Evolutionary conservation across 345 rosid species (phyloP), one percentile per base, ranked within the genome.

Genomic region (Salix koriyanagi): DNA sequence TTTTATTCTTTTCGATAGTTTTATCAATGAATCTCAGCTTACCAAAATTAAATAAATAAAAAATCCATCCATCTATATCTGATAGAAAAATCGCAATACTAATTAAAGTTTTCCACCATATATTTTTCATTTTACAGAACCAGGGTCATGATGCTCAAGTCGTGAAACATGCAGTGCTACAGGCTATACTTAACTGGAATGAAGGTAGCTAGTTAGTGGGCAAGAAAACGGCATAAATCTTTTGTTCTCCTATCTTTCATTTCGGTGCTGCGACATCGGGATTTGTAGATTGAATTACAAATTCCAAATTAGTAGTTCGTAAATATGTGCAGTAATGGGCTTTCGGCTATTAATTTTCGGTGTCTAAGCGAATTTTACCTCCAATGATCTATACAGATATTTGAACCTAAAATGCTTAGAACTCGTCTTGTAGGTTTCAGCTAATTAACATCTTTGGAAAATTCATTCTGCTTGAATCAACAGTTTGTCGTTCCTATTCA

Each of bases 141-240:
- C 92, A 86, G 78, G 91, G 89, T 70, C 84, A 90, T 72, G 92
- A 89, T 76, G 90, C 88, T 78, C 87, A 90, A 75, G 89, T 84
- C 78, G 92, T 94, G 85, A 86, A 91, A 83, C 90, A 87, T 75
- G 92, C 92, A 72, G 91, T 92, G 68, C 75, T 87, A 70, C 89
- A 86, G 67, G 93, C 96, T 46, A 86, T 92, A 56, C 81, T 83
- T 80, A 90, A 80, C 71, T 92, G 96, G 96, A 84, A 83, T 73
- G 86, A 79, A 58, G 64, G 64, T 10, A 58, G 64, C 64, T 58
- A n/a, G 64, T 26, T 58, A n/a, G 64, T 9, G 28, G 23, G 64
- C 64, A n/a, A 58, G 64, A 58, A 34, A 34, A 58, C 1, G 64
- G 4, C 64, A 11, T 14, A 23, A 10, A 58, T 58, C 25, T 23